Evolutionary conservation across 169 alveolate species (phyloP).

Genomic region (Ichthyophthirius multifiliis): DNA sequence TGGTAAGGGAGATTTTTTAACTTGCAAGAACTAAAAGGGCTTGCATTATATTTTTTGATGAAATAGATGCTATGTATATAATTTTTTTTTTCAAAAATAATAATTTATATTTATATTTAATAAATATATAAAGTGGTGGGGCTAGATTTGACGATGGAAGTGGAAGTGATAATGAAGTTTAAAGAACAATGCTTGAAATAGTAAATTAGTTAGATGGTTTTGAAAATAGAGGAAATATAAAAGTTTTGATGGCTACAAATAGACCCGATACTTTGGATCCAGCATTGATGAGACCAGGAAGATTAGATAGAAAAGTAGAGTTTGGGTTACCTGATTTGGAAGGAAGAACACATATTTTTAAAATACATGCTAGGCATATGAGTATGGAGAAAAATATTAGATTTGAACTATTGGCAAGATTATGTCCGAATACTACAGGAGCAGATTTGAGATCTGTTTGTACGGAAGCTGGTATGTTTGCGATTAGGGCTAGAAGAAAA

Average conservation of each 20-base stretch:
- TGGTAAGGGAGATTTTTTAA: slow-evolving; percentile 95
- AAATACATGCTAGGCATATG: slow-evolving; percentile 97
- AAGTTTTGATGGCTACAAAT: slow-evolving; percentile 98
- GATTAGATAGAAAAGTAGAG: slow-evolving; percentile 98
- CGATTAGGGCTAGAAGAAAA: slow-evolving; percentile 98
- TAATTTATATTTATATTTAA: not conserved
- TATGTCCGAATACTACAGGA: slow-evolving; percentile 98
- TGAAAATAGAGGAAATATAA: slow-evolving; percentile 97
- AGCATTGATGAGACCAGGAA: slow-evolving; percentile 97
- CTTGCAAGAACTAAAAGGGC: slow-evolving; percentile 93
- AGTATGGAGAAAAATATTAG: slow-evolving; percentile 94
- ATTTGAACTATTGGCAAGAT: slow-evolving; percentile 96
- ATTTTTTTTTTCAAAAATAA: not conserved
- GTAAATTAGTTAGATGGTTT: slow-evolving; percentile 99
- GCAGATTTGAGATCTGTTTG: slow-evolving; percentile 98
- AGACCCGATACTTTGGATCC: slow-evolving; percentile 99
- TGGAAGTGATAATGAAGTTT: slow-evolving; percentile 98
- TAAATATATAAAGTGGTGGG: slow-evolving; percentile 81
- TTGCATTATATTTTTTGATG: slow-evolving; percentile 95
- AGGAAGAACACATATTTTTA: slow-evolving; percentile 96
- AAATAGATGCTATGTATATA: slow-evolving; percentile 91
- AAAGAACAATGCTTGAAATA: slow-evolving; percentile 98
- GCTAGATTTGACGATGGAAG: slow-evolving; percentile 89
- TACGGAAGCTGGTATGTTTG: slow-evolving; percentile 99
- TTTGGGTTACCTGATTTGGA: slow-evolving; percentile 98